Evolutionary conservation across 345 rosid species (phyloP).

Genomic region (Clausena lansium): DNA sequence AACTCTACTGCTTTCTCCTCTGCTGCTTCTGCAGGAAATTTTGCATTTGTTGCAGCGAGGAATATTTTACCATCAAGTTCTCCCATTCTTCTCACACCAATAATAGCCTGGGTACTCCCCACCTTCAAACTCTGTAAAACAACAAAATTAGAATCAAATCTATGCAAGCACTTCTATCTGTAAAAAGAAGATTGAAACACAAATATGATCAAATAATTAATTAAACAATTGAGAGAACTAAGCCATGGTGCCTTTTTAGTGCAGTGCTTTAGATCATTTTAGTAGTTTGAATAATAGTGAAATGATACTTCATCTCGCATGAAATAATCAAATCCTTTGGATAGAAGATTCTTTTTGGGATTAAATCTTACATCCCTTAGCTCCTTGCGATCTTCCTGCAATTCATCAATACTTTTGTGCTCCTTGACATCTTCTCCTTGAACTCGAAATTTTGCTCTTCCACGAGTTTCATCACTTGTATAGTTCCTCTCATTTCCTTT

Average conservation of each 20-base stretch:
- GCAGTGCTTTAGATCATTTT: background rate
- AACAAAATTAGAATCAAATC: constrained; percentile 10
- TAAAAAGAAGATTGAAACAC: background rate
- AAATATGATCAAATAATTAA: background rate
- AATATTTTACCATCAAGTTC: constrained; percentile 46
- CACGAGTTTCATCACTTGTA: constrained; percentile 65
- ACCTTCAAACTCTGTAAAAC: constrained; percentile 31
- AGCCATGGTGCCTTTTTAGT: background rate
- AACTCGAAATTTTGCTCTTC: constrained; percentile 38
- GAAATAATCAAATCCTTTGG: background rate
- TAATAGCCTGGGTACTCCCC: constrained; percentile 8
- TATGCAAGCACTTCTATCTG: background rate
- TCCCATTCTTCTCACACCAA: constrained; percentile 62
- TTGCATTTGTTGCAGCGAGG: constrained; percentile 33
- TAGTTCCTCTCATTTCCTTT: constrained; percentile 57
- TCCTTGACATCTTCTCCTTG: constrained; percentile 53
- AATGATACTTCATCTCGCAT: too few species aligned
- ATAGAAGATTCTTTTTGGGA: background rate
- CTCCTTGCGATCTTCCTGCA: constrained; percentile 69
- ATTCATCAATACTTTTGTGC: constrained; percentile 48
- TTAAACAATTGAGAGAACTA: background rate
- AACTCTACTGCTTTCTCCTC: constrained; percentile 32
- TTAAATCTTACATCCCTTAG: constrained; percentile 41
- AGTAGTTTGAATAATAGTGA: too few species aligned
- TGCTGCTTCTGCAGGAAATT: constrained; percentile 31